Base-by-base conservation (phyloP, 2,329 filamentous ascomycete genomes). In the Claviceps digitariae region DNA sequence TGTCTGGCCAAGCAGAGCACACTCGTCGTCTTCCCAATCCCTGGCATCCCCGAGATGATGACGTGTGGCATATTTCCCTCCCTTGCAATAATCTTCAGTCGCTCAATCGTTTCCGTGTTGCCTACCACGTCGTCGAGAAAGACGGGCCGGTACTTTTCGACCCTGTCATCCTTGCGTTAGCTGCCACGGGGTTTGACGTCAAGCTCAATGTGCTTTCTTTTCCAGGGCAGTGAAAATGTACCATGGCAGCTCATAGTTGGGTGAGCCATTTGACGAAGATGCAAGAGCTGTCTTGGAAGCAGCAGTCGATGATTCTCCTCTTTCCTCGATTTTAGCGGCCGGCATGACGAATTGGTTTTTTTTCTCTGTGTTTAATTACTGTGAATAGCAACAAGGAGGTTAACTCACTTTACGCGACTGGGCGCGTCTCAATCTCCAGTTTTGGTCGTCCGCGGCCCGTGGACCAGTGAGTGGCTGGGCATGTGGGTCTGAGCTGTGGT, bases 11-110 rank as follows among this genome's bases (percentile, higher is more conserved):
- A 81, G 66, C 93, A 97, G 56, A 97, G 74, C 53, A 98, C 84
- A 53, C 90, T 95, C 0, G 93, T 97, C 4, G 93, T 98, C 75
- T 98, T 98, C 69, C 93, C 93, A 64, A 97, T 98, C 65, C 93
- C 93, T 21, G 93, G 93, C 90, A 95, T 97, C 56, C 93, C 93
- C n/a, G 89, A 95, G 64, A 98, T 97, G 70, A 98, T 97, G 64
- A 98, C 82, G 71, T 98, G 93, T 2, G 93, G 93, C 90, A 98
- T 96, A 72, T 98, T 98, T 62, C 93, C 93, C 72, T 97, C 93
- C 69, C 90, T 93, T 48, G 93, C 90, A 62, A 98, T 97, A 64
- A 98, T 97, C 67, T 97, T 97, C 62, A 98, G 75, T 53, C 93
- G 86, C 69, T 97, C 91, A 62, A 98, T 90, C 1, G 93, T 98